Base-by-base conservation (phyloP, 345 rosid genomes). In the Brassica rapa region DNA sequence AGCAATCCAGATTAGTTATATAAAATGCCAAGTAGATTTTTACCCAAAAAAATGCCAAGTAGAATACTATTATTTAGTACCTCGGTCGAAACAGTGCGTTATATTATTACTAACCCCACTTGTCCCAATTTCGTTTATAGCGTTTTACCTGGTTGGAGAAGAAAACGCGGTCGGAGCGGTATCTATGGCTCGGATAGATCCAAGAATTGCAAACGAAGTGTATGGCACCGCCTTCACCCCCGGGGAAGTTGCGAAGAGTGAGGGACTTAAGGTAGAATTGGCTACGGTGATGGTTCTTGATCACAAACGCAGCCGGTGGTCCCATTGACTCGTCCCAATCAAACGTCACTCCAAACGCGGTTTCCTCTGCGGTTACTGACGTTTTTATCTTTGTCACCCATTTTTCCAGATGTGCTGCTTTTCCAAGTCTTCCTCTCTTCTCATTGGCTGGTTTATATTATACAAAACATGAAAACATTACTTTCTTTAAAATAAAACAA, bases 201-300 rank as follows among this genome's bases (percentile, higher is more conserved):
- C 98, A 94, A 15, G 98, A 94, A 76, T 89, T 91, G 86, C 98
- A 94, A 51, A 87, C 73, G 75, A 94, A 94, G 76, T 86, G 91
- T 32, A 89, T 53, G 4, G 85, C 77, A 57, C 88, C 94, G 60
- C 60, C 60, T 41, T 41, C 46, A 39, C 46, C 46, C 1, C 72
- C 80, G 0, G 85, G 84, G 72, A 80, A 76, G 37, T 85, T 77
- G 55, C 86, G 84, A 10, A 92, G 80, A 15, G 91, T 88, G 59
- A 92, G 70, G 21, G 85, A 72, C 81, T 84, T 89, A 14, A 92
- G 92, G 57, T 80, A 92, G 66, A 92, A 81, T 73, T 90, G 93
- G 72, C 90, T 87, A 59, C 81, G 90, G 66, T 92, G 97, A 16
- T 86, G 69, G 80, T 92, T 90, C 82, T 75, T 87, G 55, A 90